phyloP scores from a whole-genome alignment of 1,284 basidiomycete species.

The Ustilago xerochloae region DNA sequence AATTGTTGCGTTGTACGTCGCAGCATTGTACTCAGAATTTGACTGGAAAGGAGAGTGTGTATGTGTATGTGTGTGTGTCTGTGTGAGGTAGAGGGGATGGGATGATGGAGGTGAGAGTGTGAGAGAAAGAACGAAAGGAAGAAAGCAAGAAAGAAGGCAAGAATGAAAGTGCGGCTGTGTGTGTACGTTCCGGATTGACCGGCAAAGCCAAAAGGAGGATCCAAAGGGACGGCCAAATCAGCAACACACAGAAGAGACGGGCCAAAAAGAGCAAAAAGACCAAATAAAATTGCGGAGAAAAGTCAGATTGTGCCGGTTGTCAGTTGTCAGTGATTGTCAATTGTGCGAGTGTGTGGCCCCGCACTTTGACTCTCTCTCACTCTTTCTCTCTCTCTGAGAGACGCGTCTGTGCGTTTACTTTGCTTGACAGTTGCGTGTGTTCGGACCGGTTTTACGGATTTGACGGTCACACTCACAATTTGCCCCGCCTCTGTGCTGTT shows the following conservation, averaged over 20 bases:
- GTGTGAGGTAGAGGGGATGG: neutral
- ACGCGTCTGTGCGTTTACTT: conserved; percentile 12
- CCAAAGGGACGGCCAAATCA: neutral
- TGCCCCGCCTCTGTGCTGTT: no score
- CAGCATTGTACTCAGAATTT: conserved; percentile 12
- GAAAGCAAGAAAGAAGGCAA: neutral
- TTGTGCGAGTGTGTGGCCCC: neutral
- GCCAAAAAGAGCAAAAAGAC: neutral
- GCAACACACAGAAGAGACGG: no score
- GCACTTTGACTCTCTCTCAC: neutral
- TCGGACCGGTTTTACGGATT: neutral
- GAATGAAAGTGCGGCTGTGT: neutral
- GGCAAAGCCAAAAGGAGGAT: conserved; percentile 2
- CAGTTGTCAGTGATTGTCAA: no score
- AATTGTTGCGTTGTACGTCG: conserved; percentile 2
- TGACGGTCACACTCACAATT: neutral
- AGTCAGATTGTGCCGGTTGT: neutral
- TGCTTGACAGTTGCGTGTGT: neutral
- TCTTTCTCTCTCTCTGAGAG: neutral
- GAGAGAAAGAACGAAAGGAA: neutral
- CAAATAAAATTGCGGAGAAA: neutral
- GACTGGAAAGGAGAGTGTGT: no score
- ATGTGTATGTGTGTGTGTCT: no score
- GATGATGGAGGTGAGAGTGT: neutral
- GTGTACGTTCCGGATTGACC: neutral